These are phyloP conservation scores for Rhytidhysteron rufulum DNA, from an alignment of 2,329 filamentous ascomycete genomes.

Conservation along the genomic window DNA sequence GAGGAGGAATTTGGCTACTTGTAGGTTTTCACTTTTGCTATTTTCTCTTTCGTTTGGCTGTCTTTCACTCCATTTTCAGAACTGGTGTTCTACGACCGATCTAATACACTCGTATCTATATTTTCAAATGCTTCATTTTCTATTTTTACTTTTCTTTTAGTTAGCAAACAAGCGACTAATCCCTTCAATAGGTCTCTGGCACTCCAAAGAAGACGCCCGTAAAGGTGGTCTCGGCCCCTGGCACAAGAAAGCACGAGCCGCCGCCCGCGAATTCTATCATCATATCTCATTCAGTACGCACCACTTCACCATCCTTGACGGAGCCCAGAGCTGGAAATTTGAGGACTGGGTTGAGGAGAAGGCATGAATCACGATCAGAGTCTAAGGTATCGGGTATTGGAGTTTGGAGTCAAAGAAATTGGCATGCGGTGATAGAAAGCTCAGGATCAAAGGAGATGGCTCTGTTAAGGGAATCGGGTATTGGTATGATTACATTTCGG, in stretches of 20 bases:
- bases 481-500: too few species aligned
- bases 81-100: too few species aligned
- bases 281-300: slow-evolving; percentile 38
- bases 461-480: too few species aligned
- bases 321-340: slow-evolving; percentile 56
- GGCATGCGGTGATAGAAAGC: too few species aligned
- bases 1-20: slow-evolving; percentile 75
- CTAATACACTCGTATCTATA: too few species aligned
- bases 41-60: neutral
- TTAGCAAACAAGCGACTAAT: slow-evolving; percentile 3
- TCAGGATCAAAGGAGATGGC: too few species aligned
- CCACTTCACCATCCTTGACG: slow-evolving; percentile 62
- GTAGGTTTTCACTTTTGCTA: slow-evolving; percentile 32
- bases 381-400: too few species aligned
- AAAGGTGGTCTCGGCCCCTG: slow-evolving; percentile 56
- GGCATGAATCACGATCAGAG: too few species aligned
- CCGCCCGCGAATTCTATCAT: slow-evolving; percentile 46
- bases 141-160: neutral
- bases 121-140: neutral
- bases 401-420: too few species aligned
- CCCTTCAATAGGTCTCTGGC: slow-evolving; percentile 63
- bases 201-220: slow-evolving; percentile 58
- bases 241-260: slow-evolving; percentile 51
- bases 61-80: neutral
- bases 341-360: slow-evolving; percentile 20